phyloP scores from a whole-genome alignment of 208 protist genomes.

The Leishmania arabica region DNA sequence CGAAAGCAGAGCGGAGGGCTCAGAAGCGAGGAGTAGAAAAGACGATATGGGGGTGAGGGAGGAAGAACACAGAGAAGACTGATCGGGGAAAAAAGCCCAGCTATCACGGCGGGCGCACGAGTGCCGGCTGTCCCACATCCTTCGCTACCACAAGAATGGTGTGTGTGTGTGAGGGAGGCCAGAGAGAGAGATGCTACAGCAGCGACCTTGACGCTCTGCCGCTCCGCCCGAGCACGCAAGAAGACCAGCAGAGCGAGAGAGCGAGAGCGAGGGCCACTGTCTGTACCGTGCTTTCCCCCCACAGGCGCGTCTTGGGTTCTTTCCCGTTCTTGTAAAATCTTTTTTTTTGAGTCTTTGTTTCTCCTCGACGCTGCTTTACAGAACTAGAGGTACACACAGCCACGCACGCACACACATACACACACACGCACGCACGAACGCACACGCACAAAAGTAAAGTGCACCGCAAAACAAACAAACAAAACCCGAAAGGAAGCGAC shows the following conservation, averaged over 20 bases:
- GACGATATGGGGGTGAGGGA: background rate
- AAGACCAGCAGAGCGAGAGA: background rate
- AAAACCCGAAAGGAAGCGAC: background rate
- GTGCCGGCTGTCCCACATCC: background rate
- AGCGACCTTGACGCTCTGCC: background rate
- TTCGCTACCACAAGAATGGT: background rate
- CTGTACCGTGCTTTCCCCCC: background rate
- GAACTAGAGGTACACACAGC: background rate
- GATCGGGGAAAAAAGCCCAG: no score
- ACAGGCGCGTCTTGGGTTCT: background rate
- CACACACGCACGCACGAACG: background rate
- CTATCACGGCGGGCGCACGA: background rate
- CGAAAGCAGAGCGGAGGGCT: background rate
- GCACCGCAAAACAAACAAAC: background rate
- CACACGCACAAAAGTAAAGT: background rate
- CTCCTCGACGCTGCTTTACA: slow-evolving; percentile 4
- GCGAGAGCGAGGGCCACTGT: background rate
- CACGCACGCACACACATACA: background rate
- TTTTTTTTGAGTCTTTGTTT: background rate
- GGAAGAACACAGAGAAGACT: background rate
- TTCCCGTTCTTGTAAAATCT: background rate
- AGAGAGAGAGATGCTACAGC: background rate
- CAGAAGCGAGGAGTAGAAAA: background rate
- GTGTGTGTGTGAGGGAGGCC: background rate
- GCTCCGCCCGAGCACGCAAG: background rate